Conservation (phyloP, 2,329 filamentous ascomycete genomes). For the Didymosphaeria variabile region DNA sequence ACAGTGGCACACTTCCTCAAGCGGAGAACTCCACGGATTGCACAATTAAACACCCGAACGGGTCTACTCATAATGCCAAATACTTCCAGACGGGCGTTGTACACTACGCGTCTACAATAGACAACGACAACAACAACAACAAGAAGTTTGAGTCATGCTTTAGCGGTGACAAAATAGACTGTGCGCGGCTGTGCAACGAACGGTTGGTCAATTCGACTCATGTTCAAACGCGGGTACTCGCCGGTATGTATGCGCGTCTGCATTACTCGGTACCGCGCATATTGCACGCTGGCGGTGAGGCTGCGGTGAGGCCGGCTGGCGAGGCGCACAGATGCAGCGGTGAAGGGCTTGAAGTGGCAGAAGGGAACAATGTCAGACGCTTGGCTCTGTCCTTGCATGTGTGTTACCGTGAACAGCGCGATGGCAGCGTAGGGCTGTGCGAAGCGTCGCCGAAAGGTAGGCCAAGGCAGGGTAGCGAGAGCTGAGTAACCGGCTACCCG, state of each 20-base stretch:
- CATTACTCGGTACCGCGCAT: constrained; percentile 11
- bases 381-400: constrained; percentile 21
- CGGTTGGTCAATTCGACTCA: constrained; percentile 10
- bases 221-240: background rate
- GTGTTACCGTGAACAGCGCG: constrained; percentile 22
- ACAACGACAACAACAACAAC: too few relatives aligned
- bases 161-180: constrained; percentile 9
- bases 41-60: background rate
- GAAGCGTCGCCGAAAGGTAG: constrained; percentile 16
- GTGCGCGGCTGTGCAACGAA: constrained; percentile 9
- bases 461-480: constrained; percentile 27
- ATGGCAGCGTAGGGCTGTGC: constrained; percentile 35
- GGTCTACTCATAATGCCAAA: too few relatives aligned
- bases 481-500: constrained; percentile 26
- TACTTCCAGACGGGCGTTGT: too few relatives aligned
- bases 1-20: background rate
- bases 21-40: background rate
- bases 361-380: constrained; percentile 24
- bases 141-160: background rate
- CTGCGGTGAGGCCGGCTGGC: constrained; percentile 19
- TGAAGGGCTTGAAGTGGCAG: constrained; percentile 21
- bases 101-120: too few relatives aligned
- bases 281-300: constrained; percentile 20
- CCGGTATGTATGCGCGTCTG: constrained; percentile 8
- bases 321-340: constrained; percentile 31